Conservation (phyloP, 305 asterid species). For the Fraxinus latifolia region DNA sequence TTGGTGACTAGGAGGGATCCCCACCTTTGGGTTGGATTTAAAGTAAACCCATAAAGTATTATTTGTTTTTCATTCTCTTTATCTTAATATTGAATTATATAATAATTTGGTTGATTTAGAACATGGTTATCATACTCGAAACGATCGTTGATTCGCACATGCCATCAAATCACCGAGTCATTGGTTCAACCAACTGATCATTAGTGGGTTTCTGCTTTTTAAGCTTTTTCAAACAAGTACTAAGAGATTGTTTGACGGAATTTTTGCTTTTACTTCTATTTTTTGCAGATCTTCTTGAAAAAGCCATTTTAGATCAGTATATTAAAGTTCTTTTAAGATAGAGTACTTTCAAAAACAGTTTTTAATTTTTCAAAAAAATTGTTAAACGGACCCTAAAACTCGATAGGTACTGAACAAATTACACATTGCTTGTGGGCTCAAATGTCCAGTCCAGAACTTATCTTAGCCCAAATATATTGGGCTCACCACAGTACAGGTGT, state of each 20-base stretch:
- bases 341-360: background rate
- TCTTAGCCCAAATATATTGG: background rate
- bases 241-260: background rate
- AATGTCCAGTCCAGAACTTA: background rate
- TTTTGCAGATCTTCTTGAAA: background rate
- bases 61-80: background rate
- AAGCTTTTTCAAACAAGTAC: background rate
- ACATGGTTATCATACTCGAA: background rate
- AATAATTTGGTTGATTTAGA: background rate
- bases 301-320: background rate
- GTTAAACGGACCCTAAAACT: background rate
- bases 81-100: background rate
- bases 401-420: background rate
- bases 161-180: background rate
- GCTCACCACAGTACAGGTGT: background rate
- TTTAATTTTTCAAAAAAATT: background rate
- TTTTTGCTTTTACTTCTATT: background rate
- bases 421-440: background rate
- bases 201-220: background rate
- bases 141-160: background rate
- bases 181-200: background rate
- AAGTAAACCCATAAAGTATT: constrained; percentile 9
- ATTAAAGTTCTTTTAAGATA: background rate
- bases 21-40: constrained; percentile 28
- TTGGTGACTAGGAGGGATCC: constrained; percentile 30